Conservation (phyloP, 2,329 filamentous ascomycete genomes). For the Fusarium brachygibbosum region DNA sequence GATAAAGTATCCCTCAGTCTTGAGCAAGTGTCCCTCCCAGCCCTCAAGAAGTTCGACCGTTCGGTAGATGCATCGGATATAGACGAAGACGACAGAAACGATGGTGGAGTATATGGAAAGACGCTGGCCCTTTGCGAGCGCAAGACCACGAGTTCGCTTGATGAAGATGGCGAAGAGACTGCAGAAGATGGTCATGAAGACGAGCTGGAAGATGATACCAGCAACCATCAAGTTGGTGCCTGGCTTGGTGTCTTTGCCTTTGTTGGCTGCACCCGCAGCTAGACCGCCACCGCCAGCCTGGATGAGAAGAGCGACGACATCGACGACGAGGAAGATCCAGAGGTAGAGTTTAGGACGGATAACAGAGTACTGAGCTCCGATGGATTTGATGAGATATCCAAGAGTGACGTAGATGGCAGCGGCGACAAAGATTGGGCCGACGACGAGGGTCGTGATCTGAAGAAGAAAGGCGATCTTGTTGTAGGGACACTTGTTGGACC, state of each 20-base stretch:
- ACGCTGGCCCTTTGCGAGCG: conserved; percentile 49
- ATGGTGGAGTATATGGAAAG: conserved; percentile 54
- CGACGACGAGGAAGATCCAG: conserved; percentile 62
- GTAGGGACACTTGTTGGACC: conserved; percentile 64
- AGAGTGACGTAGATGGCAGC: conserved; percentile 65
- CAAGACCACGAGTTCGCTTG: conserved; percentile 52
- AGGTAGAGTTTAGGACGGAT: conserved; percentile 60
- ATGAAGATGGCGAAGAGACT: conserved; percentile 56
- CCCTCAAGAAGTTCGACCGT: conserved; percentile 64
- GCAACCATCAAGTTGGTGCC: conserved; percentile 64
- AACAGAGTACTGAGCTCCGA: conserved; percentile 60
- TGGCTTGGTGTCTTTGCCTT: conserved; percentile 54
- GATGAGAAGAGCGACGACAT: conserved; percentile 36
- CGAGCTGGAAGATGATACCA: conserved; percentile 64
- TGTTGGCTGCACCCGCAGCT: conserved; percentile 54
- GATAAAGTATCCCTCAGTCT: conserved; percentile 64
- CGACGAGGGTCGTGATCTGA: conserved; percentile 62
- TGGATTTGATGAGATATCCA: conserved; percentile 60
- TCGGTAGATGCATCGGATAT: conserved; percentile 63
- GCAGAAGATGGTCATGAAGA: conserved; percentile 62
- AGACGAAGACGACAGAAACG: conserved; percentile 60
- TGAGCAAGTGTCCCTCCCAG: conserved; percentile 64
- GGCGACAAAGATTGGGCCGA: conserved; percentile 64
- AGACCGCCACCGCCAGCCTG: conserved; percentile 64
- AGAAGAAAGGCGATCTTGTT: conserved; percentile 63